Conservation (phyloP, 2,329 filamentous ascomycete genomes). For the Neophaeococcomyces mojaviensis region DNA sequence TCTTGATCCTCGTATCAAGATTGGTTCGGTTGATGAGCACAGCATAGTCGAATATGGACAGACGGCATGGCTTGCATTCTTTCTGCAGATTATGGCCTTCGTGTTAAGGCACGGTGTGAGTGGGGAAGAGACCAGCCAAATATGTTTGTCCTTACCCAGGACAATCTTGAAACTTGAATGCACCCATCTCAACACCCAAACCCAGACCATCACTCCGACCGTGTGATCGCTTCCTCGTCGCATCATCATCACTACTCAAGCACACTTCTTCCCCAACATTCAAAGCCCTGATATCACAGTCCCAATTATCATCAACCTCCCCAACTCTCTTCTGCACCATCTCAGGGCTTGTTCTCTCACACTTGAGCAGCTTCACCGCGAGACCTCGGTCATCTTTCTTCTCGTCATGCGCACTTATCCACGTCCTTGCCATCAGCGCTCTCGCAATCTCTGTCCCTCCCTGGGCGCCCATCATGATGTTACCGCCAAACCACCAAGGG, state of each 20-base stretch:
- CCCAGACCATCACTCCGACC: background rate
- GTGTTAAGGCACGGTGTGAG: too few relatives aligned
- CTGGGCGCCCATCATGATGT: slow-evolving; percentile 42
- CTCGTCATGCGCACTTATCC: slow-evolving; percentile 50
- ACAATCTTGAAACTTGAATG: too few relatives aligned
- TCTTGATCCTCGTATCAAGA: too few relatives aligned
- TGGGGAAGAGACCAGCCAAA: too few relatives aligned
- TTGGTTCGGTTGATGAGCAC: too few relatives aligned
- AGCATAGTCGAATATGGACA: too few relatives aligned
- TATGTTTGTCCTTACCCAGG: too few relatives aligned
- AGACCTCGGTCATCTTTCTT: slow-evolving; percentile 43
- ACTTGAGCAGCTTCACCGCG: slow-evolving; percentile 38
- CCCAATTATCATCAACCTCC: slow-evolving; percentile 22
- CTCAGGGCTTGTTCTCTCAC: slow-evolving; percentile 27
- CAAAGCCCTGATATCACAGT: slow-evolving; percentile 19
- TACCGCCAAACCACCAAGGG: slow-evolving; percentile 48
- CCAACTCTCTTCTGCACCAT: slow-evolving; percentile 31
- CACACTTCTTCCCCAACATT: slow-evolving; percentile 17
- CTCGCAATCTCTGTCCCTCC: slow-evolving; percentile 43
- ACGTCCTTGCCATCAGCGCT: slow-evolving; percentile 43
- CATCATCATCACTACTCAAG: background rate
- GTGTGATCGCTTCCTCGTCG: background rate
- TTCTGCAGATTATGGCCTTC: too few relatives aligned
- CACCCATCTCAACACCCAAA: too few relatives aligned
- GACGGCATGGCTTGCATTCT: too few relatives aligned